These are phyloP conservation scores for Leishmania mexicana DNA, from an alignment of 208 protist species.

Conservation along the genomic window DNA sequence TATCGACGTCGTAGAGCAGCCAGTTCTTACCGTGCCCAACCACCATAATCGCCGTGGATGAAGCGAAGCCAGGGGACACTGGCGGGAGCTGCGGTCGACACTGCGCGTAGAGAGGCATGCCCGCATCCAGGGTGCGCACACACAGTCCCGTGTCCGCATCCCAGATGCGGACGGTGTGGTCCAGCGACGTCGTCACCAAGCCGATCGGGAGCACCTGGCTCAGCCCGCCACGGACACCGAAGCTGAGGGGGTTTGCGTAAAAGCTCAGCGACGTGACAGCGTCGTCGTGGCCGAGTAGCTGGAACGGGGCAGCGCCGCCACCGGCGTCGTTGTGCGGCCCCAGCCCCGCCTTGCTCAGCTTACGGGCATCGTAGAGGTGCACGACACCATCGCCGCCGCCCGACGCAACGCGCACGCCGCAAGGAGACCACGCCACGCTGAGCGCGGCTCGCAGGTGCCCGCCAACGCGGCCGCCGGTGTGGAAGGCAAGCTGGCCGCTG, in stretches of 20 bases:
- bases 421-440: constrained; percentile 83
- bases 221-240: constrained; percentile 1
- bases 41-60: constrained; percentile 22
- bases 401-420: constrained; percentile 73
- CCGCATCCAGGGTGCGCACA: constrained; percentile 48
- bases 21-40: constrained; percentile 64
- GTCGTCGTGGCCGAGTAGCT: constrained; percentile 78
- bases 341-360: constrained; percentile 31
- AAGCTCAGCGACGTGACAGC: constrained; percentile 82
- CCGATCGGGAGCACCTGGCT: constrained; percentile 47
- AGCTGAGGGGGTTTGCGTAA: constrained; percentile 35
- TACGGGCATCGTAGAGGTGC: constrained; percentile 81
- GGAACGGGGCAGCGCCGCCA: constrained; percentile 35
- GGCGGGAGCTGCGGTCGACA: constrained; percentile 35
- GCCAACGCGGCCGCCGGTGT: constrained; percentile 49
- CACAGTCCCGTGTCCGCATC: constrained; percentile 70
- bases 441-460: constrained; percentile 61
- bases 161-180: constrained; percentile 77
- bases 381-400: constrained; percentile 72
- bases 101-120: constrained; percentile 63
- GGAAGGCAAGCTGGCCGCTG: constrained; percentile 60
- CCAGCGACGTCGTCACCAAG: constrained; percentile 78
- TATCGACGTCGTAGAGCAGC: constrained; percentile 59
- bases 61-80: not conserved
- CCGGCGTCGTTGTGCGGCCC: constrained; percentile 21